These are phyloP conservation scores for Monosporascus sp. DNA, from an alignment of 2,329 filamentous ascomycete genomes.

Conservation along the genomic window DNA sequence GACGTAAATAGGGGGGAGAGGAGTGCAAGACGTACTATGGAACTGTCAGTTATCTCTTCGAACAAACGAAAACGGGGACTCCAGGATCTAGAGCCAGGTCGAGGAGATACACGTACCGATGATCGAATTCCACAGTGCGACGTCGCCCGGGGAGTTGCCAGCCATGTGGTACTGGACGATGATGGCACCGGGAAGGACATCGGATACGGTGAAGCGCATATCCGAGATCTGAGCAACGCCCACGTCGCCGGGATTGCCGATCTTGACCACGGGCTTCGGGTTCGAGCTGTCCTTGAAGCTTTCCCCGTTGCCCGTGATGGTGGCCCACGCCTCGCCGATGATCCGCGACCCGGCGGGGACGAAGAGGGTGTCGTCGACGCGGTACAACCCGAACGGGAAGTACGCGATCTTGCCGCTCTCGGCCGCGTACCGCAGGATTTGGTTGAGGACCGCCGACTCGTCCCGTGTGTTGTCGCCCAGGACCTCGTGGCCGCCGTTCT, in stretches of 20 bases:
- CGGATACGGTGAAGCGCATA: constrained; percentile 57
- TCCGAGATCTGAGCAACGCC: constrained; percentile 61
- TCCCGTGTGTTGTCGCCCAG: constrained; percentile 33
- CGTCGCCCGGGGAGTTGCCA: constrained; percentile 25
- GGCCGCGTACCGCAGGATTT: constrained; percentile 31
- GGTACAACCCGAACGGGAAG: constrained; percentile 51
- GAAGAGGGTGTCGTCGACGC: constrained; percentile 44
- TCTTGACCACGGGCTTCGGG: constrained; percentile 51
- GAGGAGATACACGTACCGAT: constrained; percentile 3
- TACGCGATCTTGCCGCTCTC: constrained; percentile 41
- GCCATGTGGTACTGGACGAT: constrained; percentile 44
- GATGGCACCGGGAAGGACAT: constrained; percentile 54
- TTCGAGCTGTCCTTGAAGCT: constrained; percentile 44
- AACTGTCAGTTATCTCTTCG: too few relatives aligned
- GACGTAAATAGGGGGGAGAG: not conserved
- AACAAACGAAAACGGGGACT: too few relatives aligned
- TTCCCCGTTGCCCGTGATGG: constrained; percentile 45
- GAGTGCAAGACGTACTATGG: not conserved
- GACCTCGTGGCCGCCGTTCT: constrained; percentile 30
- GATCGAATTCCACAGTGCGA: constrained; percentile 30
- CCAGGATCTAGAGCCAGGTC: too few relatives aligned
- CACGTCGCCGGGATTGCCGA: constrained; percentile 52
- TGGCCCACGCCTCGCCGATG: constrained; percentile 47
- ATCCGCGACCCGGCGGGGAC: constrained; percentile 45
- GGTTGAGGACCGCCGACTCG: constrained; percentile 32